These are phyloP conservation scores for Aspergillus diversus DNA, from an alignment of 495 filamentous ascomycete species.

Conservation along the genomic window DNA sequence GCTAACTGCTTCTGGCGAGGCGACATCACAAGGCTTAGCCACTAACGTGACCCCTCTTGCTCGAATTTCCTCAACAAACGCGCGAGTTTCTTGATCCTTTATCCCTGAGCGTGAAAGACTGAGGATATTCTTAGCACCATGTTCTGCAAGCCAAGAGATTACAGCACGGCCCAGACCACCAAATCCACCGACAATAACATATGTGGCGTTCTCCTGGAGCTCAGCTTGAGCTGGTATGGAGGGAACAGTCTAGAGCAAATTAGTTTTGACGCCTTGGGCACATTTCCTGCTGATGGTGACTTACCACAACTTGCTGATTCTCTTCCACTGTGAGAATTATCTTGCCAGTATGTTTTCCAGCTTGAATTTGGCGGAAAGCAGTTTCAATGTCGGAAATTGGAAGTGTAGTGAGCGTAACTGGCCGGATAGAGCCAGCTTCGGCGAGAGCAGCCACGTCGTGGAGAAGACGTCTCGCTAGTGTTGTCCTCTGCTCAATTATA, in stretches of 20 bases:
- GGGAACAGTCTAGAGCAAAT: slow-evolving; percentile 13
- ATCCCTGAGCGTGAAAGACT: slow-evolving; percentile 42
- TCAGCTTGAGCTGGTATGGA: slow-evolving; percentile 16
- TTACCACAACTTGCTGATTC: slow-evolving; percentile 13
- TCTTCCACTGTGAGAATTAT: slow-evolving; percentile 46
- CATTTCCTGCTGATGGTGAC: not conserved
- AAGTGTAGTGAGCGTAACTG: slow-evolving; percentile 32
- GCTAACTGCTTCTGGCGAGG: not conserved
- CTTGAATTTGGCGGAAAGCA: slow-evolving; percentile 61
- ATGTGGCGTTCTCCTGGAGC: slow-evolving; percentile 33
- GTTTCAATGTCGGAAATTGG: slow-evolving; percentile 43
- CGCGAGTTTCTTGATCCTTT: slow-evolving; percentile 38
- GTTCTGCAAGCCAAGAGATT: slow-evolving; percentile 59
- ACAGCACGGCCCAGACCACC: slow-evolving; percentile 51
- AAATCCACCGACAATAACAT: slow-evolving; percentile 49
- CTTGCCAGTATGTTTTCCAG: slow-evolving; percentile 60
- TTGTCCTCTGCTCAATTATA: slow-evolving; percentile 15
- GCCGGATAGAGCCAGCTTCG: slow-evolving; percentile 10
- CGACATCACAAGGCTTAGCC: slow-evolving; percentile 40
- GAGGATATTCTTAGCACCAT: slow-evolving; percentile 60
- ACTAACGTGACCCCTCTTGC: slow-evolving; percentile 3
- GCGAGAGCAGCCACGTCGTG: slow-evolving; percentile 21
- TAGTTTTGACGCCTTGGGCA: not conserved
- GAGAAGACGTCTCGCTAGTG: slow-evolving; percentile 10
- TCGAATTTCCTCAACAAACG: slow-evolving; percentile 4